phyloP scores from a whole-genome alignment of 441 rosid species.

The Syzygium syzygioides region DNA sequence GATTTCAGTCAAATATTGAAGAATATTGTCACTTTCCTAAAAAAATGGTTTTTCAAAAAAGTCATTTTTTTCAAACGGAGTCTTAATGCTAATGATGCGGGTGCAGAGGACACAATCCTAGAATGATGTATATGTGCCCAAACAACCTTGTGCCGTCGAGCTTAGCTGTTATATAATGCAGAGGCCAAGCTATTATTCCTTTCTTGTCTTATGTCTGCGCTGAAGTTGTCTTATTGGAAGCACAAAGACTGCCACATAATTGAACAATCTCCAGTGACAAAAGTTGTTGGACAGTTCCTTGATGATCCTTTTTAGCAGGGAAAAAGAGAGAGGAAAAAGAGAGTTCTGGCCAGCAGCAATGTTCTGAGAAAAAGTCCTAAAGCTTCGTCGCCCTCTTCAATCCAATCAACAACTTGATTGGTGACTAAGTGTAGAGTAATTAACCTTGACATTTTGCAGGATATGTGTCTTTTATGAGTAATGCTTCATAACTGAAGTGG shows the following conservation, averaged over 20 bases:
- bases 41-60: no score
- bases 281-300: not conserved
- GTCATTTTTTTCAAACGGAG: no score
- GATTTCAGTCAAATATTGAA: no score
- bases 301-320: not conserved
- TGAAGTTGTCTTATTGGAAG: not conserved
- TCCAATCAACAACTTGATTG: not conserved
- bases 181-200: not conserved
- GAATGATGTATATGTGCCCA: not conserved
- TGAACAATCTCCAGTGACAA: not conserved
- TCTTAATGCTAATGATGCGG: not conserved
- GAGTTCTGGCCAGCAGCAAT: not conserved
- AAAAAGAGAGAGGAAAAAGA: not conserved
- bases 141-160: not conserved
- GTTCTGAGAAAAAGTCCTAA: not conserved
- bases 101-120: not conserved
- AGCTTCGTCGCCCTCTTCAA: not conserved
- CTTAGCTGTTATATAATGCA: not conserved
- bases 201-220: not conserved
- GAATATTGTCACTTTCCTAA: no score
- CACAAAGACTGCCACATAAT: not conserved
- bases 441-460: not conserved
- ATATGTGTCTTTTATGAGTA: no score
- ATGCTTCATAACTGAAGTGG: not conserved
- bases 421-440: not conserved